A percentile compares a stretch with the other conserved stretches of the same genome.
phyloP scores from a whole-genome alignment of 176 grass and related monocot genomes.

The Carex pumila region DNA sequence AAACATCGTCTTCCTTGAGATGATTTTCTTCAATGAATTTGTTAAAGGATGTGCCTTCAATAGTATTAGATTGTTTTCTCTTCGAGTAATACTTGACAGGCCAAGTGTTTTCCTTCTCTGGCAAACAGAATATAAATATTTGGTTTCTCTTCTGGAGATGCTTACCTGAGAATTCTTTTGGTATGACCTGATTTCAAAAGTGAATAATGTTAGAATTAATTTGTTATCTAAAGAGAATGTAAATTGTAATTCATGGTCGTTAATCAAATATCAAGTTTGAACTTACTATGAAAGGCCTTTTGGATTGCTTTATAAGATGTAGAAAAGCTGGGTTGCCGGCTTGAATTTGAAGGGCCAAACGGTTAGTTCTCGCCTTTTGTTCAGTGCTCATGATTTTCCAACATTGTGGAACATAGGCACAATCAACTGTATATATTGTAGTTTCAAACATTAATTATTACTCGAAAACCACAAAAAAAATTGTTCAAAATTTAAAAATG shows the following conservation, averaged over 20 bases:
- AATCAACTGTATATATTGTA: slow-evolving; percentile 5
- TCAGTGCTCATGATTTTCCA: not conserved
- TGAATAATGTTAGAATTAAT: not conserved
- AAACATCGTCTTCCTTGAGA: not conserved
- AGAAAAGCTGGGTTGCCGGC: slow-evolving; percentile 34
- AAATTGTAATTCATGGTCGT: not conserved
- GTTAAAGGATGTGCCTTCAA: not conserved
- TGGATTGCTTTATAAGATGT: slow-evolving; percentile 13
- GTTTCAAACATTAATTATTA: not conserved
- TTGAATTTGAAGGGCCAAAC: not conserved
- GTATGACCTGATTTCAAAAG: slow-evolving; percentile 14
- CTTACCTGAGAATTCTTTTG: slow-evolving; percentile 12
- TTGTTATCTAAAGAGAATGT: not conserved
- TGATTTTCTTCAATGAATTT: not conserved
- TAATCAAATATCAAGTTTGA: not conserved
- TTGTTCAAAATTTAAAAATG: not conserved
- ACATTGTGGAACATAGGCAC: slow-evolving; percentile 6
- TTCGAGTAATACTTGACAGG: not conserved
- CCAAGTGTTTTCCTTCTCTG: not conserved
- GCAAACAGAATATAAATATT: slow-evolving; percentile 12
- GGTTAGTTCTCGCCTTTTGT: slow-evolving; percentile 10
- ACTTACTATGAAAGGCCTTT: not conserved
- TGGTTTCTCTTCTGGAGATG: slow-evolving; percentile 17
- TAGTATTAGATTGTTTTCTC: not conserved
- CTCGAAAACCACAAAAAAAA: too few species aligned